phyloP scores from a whole-genome alignment of 164 flowering plant species.

The Tinospora cordifolia region DNA sequence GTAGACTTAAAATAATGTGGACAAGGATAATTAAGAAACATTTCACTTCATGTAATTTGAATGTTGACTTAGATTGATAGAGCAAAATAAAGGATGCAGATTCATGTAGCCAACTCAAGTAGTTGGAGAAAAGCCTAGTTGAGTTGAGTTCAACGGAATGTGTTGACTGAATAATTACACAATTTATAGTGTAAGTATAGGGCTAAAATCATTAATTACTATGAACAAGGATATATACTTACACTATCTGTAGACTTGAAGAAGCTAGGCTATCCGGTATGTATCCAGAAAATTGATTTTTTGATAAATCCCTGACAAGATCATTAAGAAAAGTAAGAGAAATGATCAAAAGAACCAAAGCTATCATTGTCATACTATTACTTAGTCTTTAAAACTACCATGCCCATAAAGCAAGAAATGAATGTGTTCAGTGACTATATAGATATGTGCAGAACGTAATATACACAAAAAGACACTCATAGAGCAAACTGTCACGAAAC shows the following conservation, averaged over 20 bases:
- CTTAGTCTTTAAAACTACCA: not conserved
- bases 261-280: not conserved
- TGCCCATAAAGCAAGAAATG: not conserved
- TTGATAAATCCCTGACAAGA: not conserved
- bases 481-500: too few species aligned
- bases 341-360: not conserved
- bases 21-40: too few species aligned
- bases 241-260: slow-evolving; percentile 1
- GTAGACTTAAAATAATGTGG: too few species aligned
- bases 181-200: too few species aligned
- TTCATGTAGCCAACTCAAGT: too few species aligned
- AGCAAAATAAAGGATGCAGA: too few species aligned
- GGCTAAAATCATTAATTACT: not conserved
- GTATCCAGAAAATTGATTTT: not conserved
- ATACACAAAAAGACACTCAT: not conserved
- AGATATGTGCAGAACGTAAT: too few species aligned
- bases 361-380: not conserved
- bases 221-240: not conserved
- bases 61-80: too few species aligned
- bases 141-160: too few species aligned
- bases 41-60: too few species aligned
- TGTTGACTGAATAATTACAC: too few species aligned
- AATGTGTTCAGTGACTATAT: not conserved
- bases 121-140: too few species aligned
- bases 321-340: not conserved